These are phyloP conservation scores for Picochlorum sp. DNA, from an alignment of 139 green algal genomes.

Conservation along the genomic window DNA sequence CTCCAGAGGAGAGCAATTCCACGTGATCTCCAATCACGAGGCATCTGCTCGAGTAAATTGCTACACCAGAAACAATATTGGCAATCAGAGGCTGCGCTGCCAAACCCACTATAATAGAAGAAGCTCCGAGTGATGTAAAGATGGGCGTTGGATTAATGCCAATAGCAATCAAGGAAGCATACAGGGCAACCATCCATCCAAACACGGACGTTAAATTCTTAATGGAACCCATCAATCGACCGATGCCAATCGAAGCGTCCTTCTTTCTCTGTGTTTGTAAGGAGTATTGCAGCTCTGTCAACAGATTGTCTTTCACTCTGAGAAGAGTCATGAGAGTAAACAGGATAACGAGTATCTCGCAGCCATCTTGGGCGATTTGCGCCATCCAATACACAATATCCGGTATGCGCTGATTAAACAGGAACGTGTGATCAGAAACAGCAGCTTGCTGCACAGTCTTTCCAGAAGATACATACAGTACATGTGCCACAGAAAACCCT, in stretches of 20 bases:
- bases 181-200: not conserved
- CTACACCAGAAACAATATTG: slow-evolving; percentile 14
- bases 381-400: no score
- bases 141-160: slow-evolving; percentile 22
- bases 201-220: not conserved
- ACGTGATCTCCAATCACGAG: slow-evolving; percentile 18
- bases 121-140: slow-evolving; percentile 16
- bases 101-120: slow-evolving; percentile 17
- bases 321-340: not conserved
- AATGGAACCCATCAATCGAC: not conserved
- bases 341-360: no score
- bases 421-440: no score
- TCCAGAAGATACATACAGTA: no score
- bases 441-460: no score
- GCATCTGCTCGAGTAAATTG: slow-evolving; percentile 6
- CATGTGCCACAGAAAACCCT: no score
- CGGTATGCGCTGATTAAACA: no score
- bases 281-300: not conserved
- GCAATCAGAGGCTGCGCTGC: slow-evolving; percentile 9
- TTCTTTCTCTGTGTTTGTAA: not conserved
- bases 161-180: not conserved
- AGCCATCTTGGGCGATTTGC: no score
- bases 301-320: not conserved
- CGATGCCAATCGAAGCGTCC: not conserved
- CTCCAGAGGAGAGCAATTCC: not conserved